These are phyloP conservation scores for Galeopsis tetrahit DNA, from an alignment of 257 asterid genomes.

Conservation along the genomic window DNA sequence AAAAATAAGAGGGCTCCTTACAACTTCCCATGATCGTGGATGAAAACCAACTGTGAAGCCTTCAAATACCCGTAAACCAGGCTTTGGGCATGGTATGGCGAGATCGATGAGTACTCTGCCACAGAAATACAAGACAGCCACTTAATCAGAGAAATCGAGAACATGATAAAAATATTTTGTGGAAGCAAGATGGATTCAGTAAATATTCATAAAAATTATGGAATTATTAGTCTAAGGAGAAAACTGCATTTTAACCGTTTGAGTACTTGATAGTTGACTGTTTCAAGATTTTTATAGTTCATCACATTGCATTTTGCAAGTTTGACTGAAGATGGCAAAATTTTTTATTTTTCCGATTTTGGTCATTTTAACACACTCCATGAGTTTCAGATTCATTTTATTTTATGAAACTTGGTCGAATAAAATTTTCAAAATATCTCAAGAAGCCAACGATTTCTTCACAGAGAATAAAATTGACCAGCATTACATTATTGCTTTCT, in stretches of 20 bases:
- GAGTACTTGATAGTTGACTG: not conserved
- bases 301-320: slow-evolving; percentile 21
- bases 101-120: slow-evolving; percentile 82
- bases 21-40: slow-evolving; percentile 95
- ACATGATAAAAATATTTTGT: not conserved
- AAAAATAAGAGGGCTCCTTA: slow-evolving; percentile 42
- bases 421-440: slow-evolving; percentile 9
- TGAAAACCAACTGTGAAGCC: slow-evolving; percentile 97
- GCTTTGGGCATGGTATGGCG: slow-evolving; percentile 86
- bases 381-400: not conserved
- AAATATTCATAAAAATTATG: slow-evolving; percentile 3
- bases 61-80: slow-evolving; percentile 82
- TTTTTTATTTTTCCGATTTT: slow-evolving; percentile 20
- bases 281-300: slow-evolving; percentile 28
- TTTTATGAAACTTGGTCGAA: slow-evolving; percentile 20
- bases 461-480: not conserved
- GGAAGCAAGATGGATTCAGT: slow-evolving; percentile 12
- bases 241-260: slow-evolving; percentile 6
- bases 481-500: slow-evolving; percentile 11
- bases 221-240: not conserved
- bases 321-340: slow-evolving; percentile 1
- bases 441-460: not conserved
- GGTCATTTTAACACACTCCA: slow-evolving; percentile 15
- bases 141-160: slow-evolving; percentile 25
- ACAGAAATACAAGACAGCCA: slow-evolving; percentile 35